Percentiles rank a stretch among this genome's conserved stretches.
Evolutionary conservation across 257 asterid genomes (phyloP).

Genomic region (Forsythia viridissima): DNA sequence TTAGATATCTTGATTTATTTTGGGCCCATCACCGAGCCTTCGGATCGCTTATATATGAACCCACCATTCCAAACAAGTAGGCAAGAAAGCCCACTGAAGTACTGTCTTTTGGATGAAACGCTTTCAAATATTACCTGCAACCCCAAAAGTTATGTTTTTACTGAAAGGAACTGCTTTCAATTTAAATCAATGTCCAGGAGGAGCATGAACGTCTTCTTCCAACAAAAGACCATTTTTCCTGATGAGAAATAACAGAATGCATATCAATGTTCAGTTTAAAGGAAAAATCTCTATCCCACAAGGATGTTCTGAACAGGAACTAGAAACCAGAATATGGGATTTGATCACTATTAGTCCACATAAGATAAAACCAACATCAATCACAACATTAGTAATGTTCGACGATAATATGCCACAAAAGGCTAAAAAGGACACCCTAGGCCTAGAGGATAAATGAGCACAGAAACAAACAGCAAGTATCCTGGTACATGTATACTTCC

Average conservation of each 20-base stretch:
- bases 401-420: neutral
- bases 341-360: neutral
- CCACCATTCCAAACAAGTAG: conserved; percentile 12
- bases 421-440: conserved; percentile 8
- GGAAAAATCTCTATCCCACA: neutral
- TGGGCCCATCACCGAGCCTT: neutral
- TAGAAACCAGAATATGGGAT: conserved; percentile 3
- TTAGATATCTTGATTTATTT: neutral
- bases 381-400: conserved; percentile 6
- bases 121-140: conserved; percentile 53
- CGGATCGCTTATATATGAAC: neutral
- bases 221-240: conserved; percentile 89
- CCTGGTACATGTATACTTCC: neutral
- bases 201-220: conserved; percentile 83
- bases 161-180: conserved; percentile 97
- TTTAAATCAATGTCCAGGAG: conserved; percentile 76
- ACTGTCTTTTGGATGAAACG: neutral
- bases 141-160: conserved; percentile 82
- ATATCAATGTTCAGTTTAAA: conserved; percentile 13
- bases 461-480: neutral
- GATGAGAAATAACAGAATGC: conserved; percentile 22
- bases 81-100: neutral
- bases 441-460: neutral
- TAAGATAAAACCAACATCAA: neutral
- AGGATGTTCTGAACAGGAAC: conserved; percentile 8